Percentiles rank a stretch among this genome's conserved stretches.
Conservation (phyloP, 2,329 filamentous ascomycete genomes). For the Fusarium globosum region DNA sequence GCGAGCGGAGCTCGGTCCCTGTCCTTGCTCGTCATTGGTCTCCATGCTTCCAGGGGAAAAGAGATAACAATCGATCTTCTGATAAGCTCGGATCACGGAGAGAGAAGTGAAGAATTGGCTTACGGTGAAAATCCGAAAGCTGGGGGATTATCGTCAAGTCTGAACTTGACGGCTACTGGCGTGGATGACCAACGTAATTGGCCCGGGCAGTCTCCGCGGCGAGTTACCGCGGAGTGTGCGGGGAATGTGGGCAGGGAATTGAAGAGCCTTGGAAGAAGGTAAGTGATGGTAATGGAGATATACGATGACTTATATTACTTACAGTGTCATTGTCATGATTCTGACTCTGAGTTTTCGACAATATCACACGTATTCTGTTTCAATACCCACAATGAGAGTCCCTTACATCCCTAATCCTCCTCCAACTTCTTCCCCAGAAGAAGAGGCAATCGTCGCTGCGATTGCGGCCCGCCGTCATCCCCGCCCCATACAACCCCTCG, state of each 20-base stretch:
- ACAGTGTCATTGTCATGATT: not conserved
- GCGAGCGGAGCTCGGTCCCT: not conserved
- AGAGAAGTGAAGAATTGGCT: not conserved
- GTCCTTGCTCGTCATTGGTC: not conserved
- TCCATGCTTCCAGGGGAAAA: not conserved
- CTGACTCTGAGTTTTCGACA: not conserved
- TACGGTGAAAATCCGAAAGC: not conserved
- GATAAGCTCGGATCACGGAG: not conserved
- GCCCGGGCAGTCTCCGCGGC: not conserved
- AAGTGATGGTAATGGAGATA: not conserved
- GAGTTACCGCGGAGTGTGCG: not conserved
- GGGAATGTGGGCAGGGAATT: not conserved
- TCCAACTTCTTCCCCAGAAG: not conserved
- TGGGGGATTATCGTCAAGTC: not conserved
- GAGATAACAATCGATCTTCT: not conserved
- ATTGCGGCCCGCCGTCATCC: slow-evolving; percentile 4
- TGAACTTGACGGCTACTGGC: not conserved
- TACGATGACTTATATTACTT: not conserved
- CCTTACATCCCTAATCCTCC: not conserved
- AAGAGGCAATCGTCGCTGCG: not conserved
- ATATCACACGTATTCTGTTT: rapidly evolving
- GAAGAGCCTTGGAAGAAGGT: not conserved
- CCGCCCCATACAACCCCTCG: not conserved
- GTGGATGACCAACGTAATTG: not conserved
- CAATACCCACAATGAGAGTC: not conserved